These are phyloP conservation scores for Aspergillus campestris DNA, from an alignment of 495 filamentous ascomycete species.

Conservation along the genomic window DNA sequence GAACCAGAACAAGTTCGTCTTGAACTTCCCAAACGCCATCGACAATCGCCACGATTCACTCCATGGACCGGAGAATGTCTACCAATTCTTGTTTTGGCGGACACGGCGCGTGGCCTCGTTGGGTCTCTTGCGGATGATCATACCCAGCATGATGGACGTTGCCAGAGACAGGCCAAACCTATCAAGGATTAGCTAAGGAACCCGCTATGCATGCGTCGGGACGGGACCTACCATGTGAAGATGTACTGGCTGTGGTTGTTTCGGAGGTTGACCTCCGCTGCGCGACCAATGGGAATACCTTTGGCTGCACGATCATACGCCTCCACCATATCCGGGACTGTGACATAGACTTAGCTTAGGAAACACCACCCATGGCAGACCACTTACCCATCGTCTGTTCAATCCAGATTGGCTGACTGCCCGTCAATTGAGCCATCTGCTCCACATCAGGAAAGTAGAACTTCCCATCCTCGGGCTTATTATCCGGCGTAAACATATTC, in stretches of 20 bases:
- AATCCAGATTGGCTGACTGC: slow-evolving; percentile 85
- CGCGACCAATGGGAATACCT: slow-evolving; percentile 88
- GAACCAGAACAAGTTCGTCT: too few species aligned
- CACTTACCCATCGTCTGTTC: slow-evolving; percentile 85
- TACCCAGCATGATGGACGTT: slow-evolving; percentile 90
- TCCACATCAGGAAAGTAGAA: slow-evolving; percentile 94
- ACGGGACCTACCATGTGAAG: slow-evolving; percentile 75
- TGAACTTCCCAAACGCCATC: slow-evolving; percentile 15
- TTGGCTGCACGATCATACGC: slow-evolving; percentile 60
- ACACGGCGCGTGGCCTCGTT: slow-evolving; percentile 64
- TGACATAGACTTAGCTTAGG: slow-evolving; percentile 9
- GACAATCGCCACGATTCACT: slow-evolving; percentile 4
- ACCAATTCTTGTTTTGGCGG: slow-evolving; percentile 77
- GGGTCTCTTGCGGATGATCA: slow-evolving; percentile 80
- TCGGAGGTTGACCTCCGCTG: slow-evolving; percentile 83
- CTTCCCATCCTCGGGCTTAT: slow-evolving; percentile 68
- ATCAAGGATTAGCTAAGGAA: slow-evolving; percentile 14
- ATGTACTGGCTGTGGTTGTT: slow-evolving; percentile 99
- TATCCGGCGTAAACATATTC: slow-evolving; percentile 94
- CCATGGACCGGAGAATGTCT: slow-evolving; percentile 10
- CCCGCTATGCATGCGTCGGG: neutral
- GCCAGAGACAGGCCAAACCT: slow-evolving; percentile 87
- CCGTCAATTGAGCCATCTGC: slow-evolving; percentile 82
- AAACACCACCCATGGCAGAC: neutral
- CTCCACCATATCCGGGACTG: slow-evolving; percentile 70